Conservation (phyloP, 495 filamentous ascomycete genomes). For the Daldinia loculata region DNA sequence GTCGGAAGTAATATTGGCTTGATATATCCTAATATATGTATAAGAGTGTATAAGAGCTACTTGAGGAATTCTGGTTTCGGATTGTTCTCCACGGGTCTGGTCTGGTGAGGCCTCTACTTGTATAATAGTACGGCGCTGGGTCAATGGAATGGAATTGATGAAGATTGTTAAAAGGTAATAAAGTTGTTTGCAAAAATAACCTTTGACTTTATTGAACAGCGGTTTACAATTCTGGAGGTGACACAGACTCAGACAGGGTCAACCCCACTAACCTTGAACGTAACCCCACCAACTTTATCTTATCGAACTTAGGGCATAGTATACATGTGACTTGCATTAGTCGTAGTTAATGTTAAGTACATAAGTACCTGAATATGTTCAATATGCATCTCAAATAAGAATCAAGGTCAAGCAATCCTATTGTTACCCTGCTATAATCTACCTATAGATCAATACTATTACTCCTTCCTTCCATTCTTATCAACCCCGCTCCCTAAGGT, state of each 20-base stretch:
- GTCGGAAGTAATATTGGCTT: background rate
- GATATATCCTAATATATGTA: background rate
- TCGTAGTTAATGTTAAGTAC: too few relatives aligned
- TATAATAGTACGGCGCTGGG: background rate
- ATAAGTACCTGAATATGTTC: too few relatives aligned
- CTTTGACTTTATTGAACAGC: background rate
- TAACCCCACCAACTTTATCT: background rate
- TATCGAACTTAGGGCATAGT: background rate
- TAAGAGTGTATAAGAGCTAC: background rate
- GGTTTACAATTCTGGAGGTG: too few relatives aligned
- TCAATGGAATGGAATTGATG: background rate
- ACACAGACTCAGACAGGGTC: too few relatives aligned
- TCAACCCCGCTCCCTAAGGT: slow-evolving; percentile 37
- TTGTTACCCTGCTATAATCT: slow-evolving; percentile 21
- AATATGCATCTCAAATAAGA: background rate
- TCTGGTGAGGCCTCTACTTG: background rate
- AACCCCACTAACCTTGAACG: too few relatives aligned
- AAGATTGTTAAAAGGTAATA: background rate
- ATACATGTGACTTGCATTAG: background rate
- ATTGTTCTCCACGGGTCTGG: background rate
- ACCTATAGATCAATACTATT: background rate
- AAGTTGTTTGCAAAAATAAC: background rate
- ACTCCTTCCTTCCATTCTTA: slow-evolving; percentile 18
- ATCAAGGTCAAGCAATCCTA: slow-evolving; percentile 17
- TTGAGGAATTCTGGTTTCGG: background rate